phyloP scores from a whole-genome alignment of 495 filamentous ascomycete species.

The Trichoderma erinaceum region DNA sequence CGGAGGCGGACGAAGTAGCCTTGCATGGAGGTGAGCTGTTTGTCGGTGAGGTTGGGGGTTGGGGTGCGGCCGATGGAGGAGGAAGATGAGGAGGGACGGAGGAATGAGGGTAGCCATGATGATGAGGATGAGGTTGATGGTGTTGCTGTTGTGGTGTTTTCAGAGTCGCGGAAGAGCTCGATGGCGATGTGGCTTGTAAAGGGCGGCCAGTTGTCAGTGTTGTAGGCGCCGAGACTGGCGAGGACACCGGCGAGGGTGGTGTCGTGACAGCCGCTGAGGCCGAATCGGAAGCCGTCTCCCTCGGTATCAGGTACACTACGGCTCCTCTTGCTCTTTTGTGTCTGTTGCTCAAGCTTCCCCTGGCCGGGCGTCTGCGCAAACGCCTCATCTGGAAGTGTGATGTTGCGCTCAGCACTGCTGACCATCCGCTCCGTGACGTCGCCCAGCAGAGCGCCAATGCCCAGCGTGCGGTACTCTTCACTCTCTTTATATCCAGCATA shows the following conservation, averaged over 20 bases:
- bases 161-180: slow-evolving; percentile 67
- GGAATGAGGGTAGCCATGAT: slow-evolving; percentile 42
- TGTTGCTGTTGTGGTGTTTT: not conserved
- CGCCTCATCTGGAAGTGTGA: slow-evolving; percentile 31
- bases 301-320: not conserved
- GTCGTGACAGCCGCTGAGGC: slow-evolving; percentile 86
- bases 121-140: slow-evolving; percentile 19
- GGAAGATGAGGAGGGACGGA: slow-evolving; percentile 25
- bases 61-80: slow-evolving; percentile 47
- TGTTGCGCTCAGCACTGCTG: slow-evolving; percentile 56
- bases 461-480: slow-evolving; percentile 75
- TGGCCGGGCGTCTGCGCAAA: slow-evolving; percentile 36
- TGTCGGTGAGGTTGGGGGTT: slow-evolving; percentile 38
- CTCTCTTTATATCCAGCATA: slow-evolving; percentile 80
- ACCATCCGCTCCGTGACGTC: slow-evolving; percentile 85
- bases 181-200: slow-evolving; percentile 89
- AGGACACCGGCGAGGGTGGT: slow-evolving; percentile 82
- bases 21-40: slow-evolving; percentile 50
- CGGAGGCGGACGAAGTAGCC: slow-evolving; percentile 89
- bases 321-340: not conserved
- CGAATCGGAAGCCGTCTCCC: slow-evolving; percentile 33
- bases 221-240: slow-evolving; percentile 70
- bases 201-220: slow-evolving; percentile 70
- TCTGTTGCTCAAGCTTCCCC: slow-evolving; percentile 46
- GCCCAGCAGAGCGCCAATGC: slow-evolving; percentile 77